Evolutionary conservation across 805 yeast genomes (phyloP).

Genomic region (Saccharomycopsis sp.): DNA sequence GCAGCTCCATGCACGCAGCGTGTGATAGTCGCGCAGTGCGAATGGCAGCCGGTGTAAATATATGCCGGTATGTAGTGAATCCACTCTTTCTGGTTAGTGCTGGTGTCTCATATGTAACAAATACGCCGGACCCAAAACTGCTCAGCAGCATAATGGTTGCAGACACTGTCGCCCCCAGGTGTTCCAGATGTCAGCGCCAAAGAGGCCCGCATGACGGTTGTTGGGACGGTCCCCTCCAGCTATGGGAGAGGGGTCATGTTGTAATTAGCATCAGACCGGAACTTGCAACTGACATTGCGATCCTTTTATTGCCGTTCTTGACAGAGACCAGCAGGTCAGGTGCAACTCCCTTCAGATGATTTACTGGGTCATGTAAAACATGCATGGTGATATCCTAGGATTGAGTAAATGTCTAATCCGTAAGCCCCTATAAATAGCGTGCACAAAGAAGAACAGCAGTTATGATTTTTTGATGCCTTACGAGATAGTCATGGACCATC

Average conservation of each 20-base stretch:
- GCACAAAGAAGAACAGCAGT: neutral
- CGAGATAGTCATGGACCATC: neutral
- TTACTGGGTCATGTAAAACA: neutral
- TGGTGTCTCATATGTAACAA: neutral
- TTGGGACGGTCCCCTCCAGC: no score
- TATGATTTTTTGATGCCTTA: neutral
- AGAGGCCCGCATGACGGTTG: no score
- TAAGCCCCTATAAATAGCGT: neutral
- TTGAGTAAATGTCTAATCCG: neutral
- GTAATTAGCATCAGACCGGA: no score
- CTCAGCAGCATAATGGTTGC: no score
- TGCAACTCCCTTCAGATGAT: neutral
- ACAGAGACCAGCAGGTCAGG: neutral
- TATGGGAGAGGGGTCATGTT: no score
- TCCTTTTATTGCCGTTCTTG: neutral
- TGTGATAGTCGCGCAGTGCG: neutral
- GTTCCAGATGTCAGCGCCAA: no score
- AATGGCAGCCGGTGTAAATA: neutral
- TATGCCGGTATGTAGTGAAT: neutral
- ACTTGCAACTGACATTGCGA: no score
- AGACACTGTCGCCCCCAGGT: no score
- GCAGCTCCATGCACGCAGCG: neutral
- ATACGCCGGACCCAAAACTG: no score
- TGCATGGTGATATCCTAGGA: neutral
- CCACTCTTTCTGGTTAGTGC: neutral